Percentiles rank a stretch among this genome's conserved stretches.
phyloP scores from a whole-genome alignment of 2,329 filamentous ascomycete species.

The Sporothrix euskadiensis region DNA sequence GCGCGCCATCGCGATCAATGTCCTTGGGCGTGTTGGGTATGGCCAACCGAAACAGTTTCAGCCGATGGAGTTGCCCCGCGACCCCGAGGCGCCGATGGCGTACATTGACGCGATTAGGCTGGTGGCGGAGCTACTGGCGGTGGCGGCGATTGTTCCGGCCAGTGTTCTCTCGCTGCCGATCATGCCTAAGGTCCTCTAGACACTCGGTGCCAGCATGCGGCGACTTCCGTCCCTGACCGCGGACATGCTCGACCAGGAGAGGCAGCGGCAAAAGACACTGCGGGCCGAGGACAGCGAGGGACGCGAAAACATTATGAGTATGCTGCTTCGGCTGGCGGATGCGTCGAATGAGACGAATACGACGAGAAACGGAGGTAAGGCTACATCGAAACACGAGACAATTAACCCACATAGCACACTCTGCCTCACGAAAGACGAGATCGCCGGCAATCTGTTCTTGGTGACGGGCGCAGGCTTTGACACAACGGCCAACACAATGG shows the following conservation, averaged over 20 bases:
- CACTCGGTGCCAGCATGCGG: conserved; percentile 31
- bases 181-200: conserved; percentile 36
- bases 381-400: too few species aligned
- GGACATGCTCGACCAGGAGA: conserved; percentile 37
- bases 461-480: conserved; percentile 54
- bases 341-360: too few species aligned
- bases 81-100: conserved; percentile 31
- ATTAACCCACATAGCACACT: neutral
- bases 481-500: conserved; percentile 44
- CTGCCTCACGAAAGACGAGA: conserved; percentile 36
- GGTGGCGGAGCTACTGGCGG: conserved; percentile 37
- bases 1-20: conserved; percentile 44
- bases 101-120: conserved; percentile 42
- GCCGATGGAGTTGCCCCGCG: conserved; percentile 32
- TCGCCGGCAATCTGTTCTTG: conserved; percentile 47
- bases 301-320: conserved; percentile 37
- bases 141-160: conserved; percentile 38
- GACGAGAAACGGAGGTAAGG: conserved; percentile 26
- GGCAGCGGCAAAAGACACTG: neutral
- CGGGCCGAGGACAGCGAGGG: neutral
- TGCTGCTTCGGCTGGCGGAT: conserved; percentile 37
- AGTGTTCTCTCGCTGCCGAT: conserved; percentile 35
- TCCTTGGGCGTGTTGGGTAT: conserved; percentile 42
- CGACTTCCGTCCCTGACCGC: conserved; percentile 37
- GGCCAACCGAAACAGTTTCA: conserved; percentile 39